These are phyloP conservation scores for Grosmannia huntii DNA, from an alignment of 2,329 filamentous ascomycete species.

Conservation along the genomic window DNA sequence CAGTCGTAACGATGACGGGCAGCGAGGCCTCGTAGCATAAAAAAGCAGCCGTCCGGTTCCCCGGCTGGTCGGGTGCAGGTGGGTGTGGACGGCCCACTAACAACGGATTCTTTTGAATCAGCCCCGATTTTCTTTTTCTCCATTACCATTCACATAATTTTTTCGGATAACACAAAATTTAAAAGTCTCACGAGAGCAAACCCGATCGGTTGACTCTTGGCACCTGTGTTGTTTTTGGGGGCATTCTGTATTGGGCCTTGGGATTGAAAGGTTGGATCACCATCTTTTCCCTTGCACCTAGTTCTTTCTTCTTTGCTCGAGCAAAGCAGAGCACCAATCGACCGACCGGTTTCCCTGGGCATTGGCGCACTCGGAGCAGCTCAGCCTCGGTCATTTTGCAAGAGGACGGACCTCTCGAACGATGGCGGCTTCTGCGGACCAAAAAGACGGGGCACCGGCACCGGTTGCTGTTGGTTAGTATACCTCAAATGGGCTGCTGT, in stretches of 20 bases:
- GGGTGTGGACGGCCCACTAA: not conserved
- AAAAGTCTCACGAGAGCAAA: conserved; percentile 10
- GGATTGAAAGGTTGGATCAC: conserved; percentile 2
- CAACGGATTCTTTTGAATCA: not conserved
- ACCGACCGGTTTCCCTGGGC: not conserved
- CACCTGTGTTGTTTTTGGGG: not conserved
- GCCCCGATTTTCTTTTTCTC: conserved; percentile 7
- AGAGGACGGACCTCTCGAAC: not conserved
- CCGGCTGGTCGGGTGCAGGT: conserved; percentile 3
- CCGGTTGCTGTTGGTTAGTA: conserved; percentile 8
- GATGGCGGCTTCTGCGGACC: conserved; percentile 6
- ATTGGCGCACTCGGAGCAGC: not conserved
- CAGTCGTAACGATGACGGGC: not conserved
- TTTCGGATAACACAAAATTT: conserved; percentile 6
- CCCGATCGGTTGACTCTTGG: not conserved
- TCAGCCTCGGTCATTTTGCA: not conserved
- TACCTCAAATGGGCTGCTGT: not conserved
- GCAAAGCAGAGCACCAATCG: not conserved
- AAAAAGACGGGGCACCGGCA: conserved; percentile 3
- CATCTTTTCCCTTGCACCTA: not conserved
- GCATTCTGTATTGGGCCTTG: not conserved
- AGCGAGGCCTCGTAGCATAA: not conserved
- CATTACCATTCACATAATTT: conserved; percentile 1
- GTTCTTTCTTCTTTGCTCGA: not conserved
- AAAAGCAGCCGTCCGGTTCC: conserved; percentile 5